Conservation (phyloP, 2,329 filamentous ascomycete genomes). For the Elsinoe ampelina region DNA sequence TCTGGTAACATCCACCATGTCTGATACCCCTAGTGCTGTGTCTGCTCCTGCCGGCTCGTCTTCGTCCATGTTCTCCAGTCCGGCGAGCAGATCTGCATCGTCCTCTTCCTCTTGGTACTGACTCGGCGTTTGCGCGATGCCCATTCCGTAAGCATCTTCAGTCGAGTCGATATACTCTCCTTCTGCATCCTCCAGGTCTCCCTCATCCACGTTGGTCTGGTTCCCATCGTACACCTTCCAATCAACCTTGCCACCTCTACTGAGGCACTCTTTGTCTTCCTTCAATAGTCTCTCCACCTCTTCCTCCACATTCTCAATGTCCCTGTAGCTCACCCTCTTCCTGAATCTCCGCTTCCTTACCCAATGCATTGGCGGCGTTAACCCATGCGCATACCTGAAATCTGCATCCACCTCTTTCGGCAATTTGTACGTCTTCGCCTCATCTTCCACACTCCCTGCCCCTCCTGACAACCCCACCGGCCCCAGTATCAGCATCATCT, state of each 20-base stretch:
- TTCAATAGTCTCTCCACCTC: conserved; percentile 65
- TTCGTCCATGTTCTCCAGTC: conserved; percentile 23
- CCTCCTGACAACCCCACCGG: conserved; percentile 36
- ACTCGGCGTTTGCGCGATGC: conserved; percentile 28
- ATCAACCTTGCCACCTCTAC: conserved; percentile 43
- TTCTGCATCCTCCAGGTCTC: conserved; percentile 27
- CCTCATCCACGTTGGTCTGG: conserved; percentile 33
- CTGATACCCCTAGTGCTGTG: conserved; percentile 30
- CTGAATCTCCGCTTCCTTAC: conserved; percentile 74
- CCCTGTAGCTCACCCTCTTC: conserved; percentile 70
- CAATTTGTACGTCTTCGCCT: conserved; percentile 46
- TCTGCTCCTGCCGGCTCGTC: conserved; percentile 26
- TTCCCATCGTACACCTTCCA: conserved; percentile 40
- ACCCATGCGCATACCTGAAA: conserved; percentile 70
- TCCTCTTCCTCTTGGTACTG: conserved; percentile 36
- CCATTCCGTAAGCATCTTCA: conserved; percentile 25
- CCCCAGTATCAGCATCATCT: conserved; percentile 76
- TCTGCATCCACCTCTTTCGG: conserved; percentile 62
- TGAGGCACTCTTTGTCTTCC: conserved; percentile 50
- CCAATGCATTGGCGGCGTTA: conserved; percentile 82
- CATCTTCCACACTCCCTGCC: conserved; percentile 35
- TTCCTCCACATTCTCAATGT: conserved; percentile 76
- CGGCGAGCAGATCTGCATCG: conserved; percentile 23
- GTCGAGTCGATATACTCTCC: conserved; percentile 31
- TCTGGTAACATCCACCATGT: conserved; percentile 22